Conservation (phyloP, 306 rosid species). For the Cicer cuneatum region DNA sequence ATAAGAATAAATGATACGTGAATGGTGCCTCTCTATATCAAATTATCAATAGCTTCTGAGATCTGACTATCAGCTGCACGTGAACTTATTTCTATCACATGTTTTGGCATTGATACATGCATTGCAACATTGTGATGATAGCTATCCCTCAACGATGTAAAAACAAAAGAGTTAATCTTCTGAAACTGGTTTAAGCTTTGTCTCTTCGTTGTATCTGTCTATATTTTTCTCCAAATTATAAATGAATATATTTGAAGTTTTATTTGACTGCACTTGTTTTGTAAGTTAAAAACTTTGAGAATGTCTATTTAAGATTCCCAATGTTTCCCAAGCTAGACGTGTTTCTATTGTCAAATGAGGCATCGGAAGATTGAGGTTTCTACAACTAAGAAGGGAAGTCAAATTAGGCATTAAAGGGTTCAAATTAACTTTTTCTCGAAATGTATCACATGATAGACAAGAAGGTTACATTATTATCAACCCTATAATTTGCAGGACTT, state of each 20-base stretch:
- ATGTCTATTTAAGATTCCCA: slow-evolving; percentile 16
- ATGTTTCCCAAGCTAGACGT: slow-evolving; percentile 3
- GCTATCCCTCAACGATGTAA: background rate
- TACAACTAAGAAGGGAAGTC: background rate
- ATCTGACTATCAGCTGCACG: slow-evolving; percentile 6
- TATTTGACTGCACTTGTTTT: slow-evolving; percentile 9
- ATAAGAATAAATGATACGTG: slow-evolving; percentile 31
- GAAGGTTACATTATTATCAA: background rate
- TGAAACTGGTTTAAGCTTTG: slow-evolving; percentile 4
- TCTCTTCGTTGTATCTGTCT: slow-evolving; percentile 28
- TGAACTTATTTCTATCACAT: background rate
- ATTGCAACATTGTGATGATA: slow-evolving; percentile 28
- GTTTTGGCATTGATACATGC: background rate
- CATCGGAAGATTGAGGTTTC: slow-evolving; percentile 22
- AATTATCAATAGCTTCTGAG: background rate
- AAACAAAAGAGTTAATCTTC: background rate
- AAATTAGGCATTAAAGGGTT: slow-evolving; percentile 10
- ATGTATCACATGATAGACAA: background rate
- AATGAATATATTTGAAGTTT: slow-evolving; percentile 17
- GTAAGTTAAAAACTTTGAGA: background rate
- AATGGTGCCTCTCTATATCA: background rate
- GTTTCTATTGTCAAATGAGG: slow-evolving; percentile 22
- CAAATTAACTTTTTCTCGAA: background rate
- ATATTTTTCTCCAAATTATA: slow-evolving; percentile 9
- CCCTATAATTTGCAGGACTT: slow-evolving; percentile 1